Conservation (phyloP, 1,139 yeast species). For the Pichia sp. region DNA sequence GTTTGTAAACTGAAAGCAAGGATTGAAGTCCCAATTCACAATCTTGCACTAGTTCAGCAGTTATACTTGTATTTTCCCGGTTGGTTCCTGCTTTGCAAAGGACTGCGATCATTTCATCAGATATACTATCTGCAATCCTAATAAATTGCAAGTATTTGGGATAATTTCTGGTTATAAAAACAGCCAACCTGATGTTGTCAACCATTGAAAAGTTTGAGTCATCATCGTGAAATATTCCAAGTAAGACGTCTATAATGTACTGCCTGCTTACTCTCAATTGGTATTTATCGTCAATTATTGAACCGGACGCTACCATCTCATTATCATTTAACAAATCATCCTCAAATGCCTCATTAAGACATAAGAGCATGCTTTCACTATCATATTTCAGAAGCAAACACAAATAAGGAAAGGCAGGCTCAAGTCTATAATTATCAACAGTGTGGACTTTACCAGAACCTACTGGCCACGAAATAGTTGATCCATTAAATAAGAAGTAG, state of each 20-base stretch:
- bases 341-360: slow-evolving; percentile 75
- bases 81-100: slow-evolving; percentile 37
- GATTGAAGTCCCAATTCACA: slow-evolving; percentile 72
- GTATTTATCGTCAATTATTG: slow-evolving; percentile 25
- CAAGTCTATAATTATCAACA: slow-evolving; percentile 28
- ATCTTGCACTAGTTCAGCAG: slow-evolving; percentile 43
- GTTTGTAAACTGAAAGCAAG: slow-evolving; percentile 57
- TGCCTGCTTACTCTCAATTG: slow-evolving; percentile 48
- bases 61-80: not conserved
- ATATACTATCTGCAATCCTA: slow-evolving; percentile 55
- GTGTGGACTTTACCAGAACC: slow-evolving; percentile 31
- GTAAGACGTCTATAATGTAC: slow-evolving; percentile 58
- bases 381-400: slow-evolving; percentile 44
- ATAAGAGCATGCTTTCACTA: slow-evolving; percentile 55
- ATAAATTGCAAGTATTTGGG: slow-evolving; percentile 80
- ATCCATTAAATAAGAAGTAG: slow-evolving; percentile 51
- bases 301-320: slow-evolving; percentile 26
- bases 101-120: slow-evolving; percentile 44
- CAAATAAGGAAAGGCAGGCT: slow-evolving; percentile 58
- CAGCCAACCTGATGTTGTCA: slow-evolving; percentile 46
- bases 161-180: slow-evolving; percentile 70
- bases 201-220: slow-evolving; percentile 31
- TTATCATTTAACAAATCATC: slow-evolving; percentile 61
- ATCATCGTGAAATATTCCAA: slow-evolving; percentile 45
- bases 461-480: slow-evolving; percentile 45